Conservation (phyloP, 106 monocot genomes). For the Apostasia ramifera region DNA sequence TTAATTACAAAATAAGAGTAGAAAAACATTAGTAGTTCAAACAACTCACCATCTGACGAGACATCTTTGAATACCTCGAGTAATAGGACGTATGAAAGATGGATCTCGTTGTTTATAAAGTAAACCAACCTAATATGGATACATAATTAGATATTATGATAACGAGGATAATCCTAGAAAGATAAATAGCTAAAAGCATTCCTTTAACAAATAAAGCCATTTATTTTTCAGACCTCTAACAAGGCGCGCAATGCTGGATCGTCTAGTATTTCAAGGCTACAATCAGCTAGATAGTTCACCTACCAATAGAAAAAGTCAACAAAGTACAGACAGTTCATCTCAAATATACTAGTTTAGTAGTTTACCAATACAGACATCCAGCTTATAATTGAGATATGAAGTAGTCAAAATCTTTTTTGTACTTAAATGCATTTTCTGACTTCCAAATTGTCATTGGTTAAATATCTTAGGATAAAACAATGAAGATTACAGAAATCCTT, state of each 20-base stretch:
- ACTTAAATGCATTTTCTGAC: too few relatives aligned
- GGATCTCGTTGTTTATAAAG: conserved; percentile 86
- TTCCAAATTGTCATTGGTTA: too few relatives aligned
- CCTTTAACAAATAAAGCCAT: background rate
- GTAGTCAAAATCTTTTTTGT: too few relatives aligned
- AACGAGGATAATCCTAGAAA: background rate
- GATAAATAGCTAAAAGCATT: background rate
- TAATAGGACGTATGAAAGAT: conserved; percentile 79
- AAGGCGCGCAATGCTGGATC: conserved; percentile 71
- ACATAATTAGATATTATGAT: background rate
- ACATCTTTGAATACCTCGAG: conserved; percentile 77
- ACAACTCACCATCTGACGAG: conserved; percentile 72
- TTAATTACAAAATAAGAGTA: background rate
- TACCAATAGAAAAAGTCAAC: conserved; percentile 13
- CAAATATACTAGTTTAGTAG: too few relatives aligned
- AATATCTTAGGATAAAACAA: too few relatives aligned
- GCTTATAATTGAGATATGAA: too few relatives aligned
- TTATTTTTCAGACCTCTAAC: conserved; percentile 58
- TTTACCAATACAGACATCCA: too few relatives aligned
- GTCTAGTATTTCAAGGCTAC: conserved; percentile 74
- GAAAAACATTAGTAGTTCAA: conserved; percentile 3
- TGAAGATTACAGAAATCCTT: too few relatives aligned
- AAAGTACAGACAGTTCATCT: too few relatives aligned
- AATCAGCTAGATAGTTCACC: conserved; percentile 88
- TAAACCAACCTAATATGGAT: conserved; percentile 69